Evolutionary conservation across 495 filamentous ascomycete genomes (phyloP).

Genomic region (Aspergillus leporis): DNA sequence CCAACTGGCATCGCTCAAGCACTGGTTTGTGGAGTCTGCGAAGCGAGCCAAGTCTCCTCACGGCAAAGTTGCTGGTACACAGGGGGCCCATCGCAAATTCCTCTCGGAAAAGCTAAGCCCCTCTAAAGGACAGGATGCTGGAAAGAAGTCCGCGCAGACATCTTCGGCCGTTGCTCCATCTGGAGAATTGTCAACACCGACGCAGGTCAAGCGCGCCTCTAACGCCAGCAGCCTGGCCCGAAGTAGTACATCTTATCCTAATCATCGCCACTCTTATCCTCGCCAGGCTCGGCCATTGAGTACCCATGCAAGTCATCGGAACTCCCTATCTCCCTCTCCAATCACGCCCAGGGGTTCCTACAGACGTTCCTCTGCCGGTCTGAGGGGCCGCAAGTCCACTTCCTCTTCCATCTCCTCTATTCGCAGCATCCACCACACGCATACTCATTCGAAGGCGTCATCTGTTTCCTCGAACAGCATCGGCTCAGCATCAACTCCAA

Average conservation of each 20-base stretch:
- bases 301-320: constrained; percentile 63
- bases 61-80: constrained; percentile 31
- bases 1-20: constrained; percentile 82
- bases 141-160: constrained; percentile 27
- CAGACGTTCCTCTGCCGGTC: constrained; percentile 68
- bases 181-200: constrained; percentile 38
- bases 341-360: constrained; percentile 85
- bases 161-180: constrained; percentile 25
- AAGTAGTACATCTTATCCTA: constrained; percentile 48
- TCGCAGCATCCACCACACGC: constrained; percentile 82
- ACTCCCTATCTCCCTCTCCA: constrained; percentile 86
- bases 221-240: constrained; percentile 48
- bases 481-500: constrained; percentile 65
- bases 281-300: constrained; percentile 52
- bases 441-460: constrained; percentile 89
- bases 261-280: constrained; percentile 48
- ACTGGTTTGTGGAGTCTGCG: constrained; percentile 78
- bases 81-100: constrained; percentile 37
- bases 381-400: constrained; percentile 92
- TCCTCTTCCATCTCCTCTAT: constrained; percentile 94
- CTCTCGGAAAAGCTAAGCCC: constrained; percentile 46
- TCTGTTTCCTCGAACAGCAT: constrained; percentile 86
- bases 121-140: constrained; percentile 41
- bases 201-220: constrained; percentile 45
- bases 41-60: constrained; percentile 71